These are phyloP conservation scores for Allantophomopsis cytisporea DNA, from an alignment of 2,329 filamentous ascomycete species.

Conservation along the genomic window DNA sequence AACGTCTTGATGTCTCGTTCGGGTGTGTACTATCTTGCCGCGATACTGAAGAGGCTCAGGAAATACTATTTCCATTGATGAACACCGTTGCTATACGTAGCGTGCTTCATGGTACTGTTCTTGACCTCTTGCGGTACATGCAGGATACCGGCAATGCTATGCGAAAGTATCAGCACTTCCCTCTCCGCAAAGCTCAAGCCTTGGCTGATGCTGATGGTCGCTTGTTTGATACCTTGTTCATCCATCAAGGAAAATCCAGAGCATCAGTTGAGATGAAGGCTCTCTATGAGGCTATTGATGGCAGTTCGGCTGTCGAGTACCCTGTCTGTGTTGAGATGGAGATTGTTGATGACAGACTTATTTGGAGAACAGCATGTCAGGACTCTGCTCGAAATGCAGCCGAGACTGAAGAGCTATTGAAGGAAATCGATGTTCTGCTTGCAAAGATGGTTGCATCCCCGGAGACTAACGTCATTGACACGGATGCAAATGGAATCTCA, in stretches of 20 bases:
- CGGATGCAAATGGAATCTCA: conserved; percentile 35
- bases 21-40: conserved; percentile 76
- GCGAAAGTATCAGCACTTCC: conserved; percentile 62
- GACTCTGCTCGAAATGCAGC: conserved; percentile 31
- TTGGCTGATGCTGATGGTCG: conserved; percentile 24
- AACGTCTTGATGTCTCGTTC: conserved; percentile 63
- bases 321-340: conserved; percentile 76
- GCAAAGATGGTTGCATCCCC: conserved; percentile 35
- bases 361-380: conserved; percentile 65
- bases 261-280: not conserved
- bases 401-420: conserved; percentile 36
- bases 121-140: conserved; percentile 55
- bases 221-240: conserved; percentile 52
- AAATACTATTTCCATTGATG: conserved; percentile 78
- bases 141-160: conserved; percentile 57
- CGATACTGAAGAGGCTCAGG: conserved; percentile 55
- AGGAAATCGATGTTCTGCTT: conserved; percentile 45
- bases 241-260: conserved; percentile 41
- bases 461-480: conserved; percentile 36
- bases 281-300: conserved; percentile 19
- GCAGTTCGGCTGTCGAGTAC: conserved; percentile 62
- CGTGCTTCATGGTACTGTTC: conserved; percentile 54
- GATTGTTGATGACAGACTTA: conserved; percentile 33
- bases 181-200: conserved; percentile 55
- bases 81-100: conserved; percentile 71